Evolutionary conservation across 192 early-diverging fungal genomes (phyloP).

Genomic region (Allomyces arbusculus): DNA sequence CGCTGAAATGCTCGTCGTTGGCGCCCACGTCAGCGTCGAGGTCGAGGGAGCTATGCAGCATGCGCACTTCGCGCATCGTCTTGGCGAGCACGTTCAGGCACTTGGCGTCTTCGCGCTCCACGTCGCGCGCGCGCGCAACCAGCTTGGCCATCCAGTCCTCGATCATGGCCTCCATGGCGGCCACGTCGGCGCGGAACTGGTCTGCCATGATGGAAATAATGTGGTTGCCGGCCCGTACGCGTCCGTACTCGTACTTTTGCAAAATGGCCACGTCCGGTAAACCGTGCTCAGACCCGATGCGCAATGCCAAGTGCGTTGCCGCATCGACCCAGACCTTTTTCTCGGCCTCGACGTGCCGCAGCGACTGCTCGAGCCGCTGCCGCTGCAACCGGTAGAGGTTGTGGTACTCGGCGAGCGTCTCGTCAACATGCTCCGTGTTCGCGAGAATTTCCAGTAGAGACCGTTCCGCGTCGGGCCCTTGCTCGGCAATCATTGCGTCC

Average conservation of each 20-base stretch:
- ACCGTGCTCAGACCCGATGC: conserved; percentile 33
- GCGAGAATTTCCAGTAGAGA: conserved; percentile 27
- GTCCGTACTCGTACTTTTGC: conserved; percentile 25
- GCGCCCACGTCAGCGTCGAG: conserved; percentile 4
- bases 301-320: conserved; percentile 24
- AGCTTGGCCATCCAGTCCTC: conserved; percentile 26
- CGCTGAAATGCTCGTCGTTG: background rate
- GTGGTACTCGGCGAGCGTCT: conserved; percentile 35
- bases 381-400: conserved; percentile 37
- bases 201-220: conserved; percentile 27
- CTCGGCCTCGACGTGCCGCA: conserved; percentile 24
- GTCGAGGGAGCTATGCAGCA: conserved; percentile 24
- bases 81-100: conserved; percentile 26
- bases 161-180: conserved; percentile 22
- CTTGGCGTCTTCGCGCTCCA: conserved; percentile 32
- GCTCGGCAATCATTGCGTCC: conserved; percentile 24
- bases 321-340: conserved; percentile 38
- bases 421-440: conserved; percentile 29
- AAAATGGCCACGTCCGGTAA: conserved; percentile 22
- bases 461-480: conserved; percentile 30
- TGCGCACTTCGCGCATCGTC: conserved; percentile 24
- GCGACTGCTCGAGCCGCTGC: conserved; percentile 24
- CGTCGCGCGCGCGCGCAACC: conserved; percentile 20
- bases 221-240: conserved; percentile 23
- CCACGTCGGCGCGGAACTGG: conserved; percentile 22